Evolutionary conservation across 371 early-diverging fungal species (phyloP).

Genomic region (Catenaria anguillulae): DNA sequence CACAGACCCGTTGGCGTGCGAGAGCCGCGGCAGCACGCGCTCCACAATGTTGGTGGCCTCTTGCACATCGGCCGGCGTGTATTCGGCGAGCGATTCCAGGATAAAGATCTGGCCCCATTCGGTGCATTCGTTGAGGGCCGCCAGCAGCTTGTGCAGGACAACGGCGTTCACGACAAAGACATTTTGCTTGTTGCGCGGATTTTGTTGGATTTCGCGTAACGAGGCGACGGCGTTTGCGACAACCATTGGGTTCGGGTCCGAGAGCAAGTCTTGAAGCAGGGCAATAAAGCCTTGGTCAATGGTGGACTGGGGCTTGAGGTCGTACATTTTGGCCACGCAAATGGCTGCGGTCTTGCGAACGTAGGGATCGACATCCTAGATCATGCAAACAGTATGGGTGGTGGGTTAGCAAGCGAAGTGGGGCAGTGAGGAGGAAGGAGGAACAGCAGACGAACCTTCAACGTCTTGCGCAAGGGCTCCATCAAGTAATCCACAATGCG

Average conservation of each 20-base stretch:
- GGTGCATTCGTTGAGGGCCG: slow-evolving; percentile 91
- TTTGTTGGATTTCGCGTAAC: slow-evolving; percentile 80
- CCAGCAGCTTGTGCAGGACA: slow-evolving; percentile 71
- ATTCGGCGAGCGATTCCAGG: slow-evolving; percentile 64
- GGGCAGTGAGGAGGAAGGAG: background rate
- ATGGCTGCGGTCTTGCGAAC: slow-evolving; percentile 41
- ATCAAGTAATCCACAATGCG: slow-evolving; percentile 78
- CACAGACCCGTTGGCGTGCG: slow-evolving; percentile 94
- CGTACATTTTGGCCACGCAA: slow-evolving; percentile 85
- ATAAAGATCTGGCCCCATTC: slow-evolving; percentile 95
- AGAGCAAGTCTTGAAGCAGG: slow-evolving; percentile 69
- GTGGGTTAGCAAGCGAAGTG: background rate
- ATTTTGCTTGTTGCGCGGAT: slow-evolving; percentile 47
- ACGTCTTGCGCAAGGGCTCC: slow-evolving; percentile 35
- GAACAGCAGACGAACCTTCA: slow-evolving; percentile 21
- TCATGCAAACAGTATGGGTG: too few relatives aligned
- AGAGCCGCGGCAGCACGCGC: slow-evolving; percentile 80
- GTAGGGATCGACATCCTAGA: slow-evolving; percentile 41
- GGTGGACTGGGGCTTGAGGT: slow-evolving; percentile 45
- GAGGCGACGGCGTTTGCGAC: slow-evolving; percentile 93
- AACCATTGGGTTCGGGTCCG: slow-evolving; percentile 88
- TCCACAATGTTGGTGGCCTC: slow-evolving; percentile 85
- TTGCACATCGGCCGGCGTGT: slow-evolving; percentile 61
- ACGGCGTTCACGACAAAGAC: slow-evolving; percentile 62
- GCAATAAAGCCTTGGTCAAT: slow-evolving; percentile 66